Evolutionary conservation across 1,139 yeast species (phyloP), one percentile per base, ranked within the genome.

Genomic region (Magnusiomyces clavatus): DNA sequence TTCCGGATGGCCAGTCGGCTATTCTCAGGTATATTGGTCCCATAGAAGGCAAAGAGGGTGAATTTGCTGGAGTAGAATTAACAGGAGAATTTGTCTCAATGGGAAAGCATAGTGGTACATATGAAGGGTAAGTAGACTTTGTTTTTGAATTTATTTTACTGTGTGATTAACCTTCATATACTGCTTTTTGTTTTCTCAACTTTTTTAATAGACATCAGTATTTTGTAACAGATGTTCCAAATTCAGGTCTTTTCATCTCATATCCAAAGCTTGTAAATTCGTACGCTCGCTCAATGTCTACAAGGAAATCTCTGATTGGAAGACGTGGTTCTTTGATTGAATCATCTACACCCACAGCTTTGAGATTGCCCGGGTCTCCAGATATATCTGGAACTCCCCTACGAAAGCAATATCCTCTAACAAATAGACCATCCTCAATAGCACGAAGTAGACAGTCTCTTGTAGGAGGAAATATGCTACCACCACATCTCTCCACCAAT

Each of bases 61-160:
- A 75, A n/a, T 92, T 83, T 70, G 96, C 90, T 3, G 98, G 98
- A 0, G 77, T 92, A 3, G 97, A 92, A 64, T 71, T 92, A 47
- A 62, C 77, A 11, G 90, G 87, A 2, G 79, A 84, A 4, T 82
- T 83, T 19, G 71, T 75, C 1, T 62, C 62, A 4, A 73, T 80
- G 48, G 98, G 98, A 12, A 85, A 86, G 64, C 89, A 92, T 63
- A 77, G 80, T 59, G 98, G 98, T 8, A 72, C 74, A 31, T 78
- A 80, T 47, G 76, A 80, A 46, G 94, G 68, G 19, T 38, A 37
- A 11, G 52, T 44, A 4, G 14, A 10, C 24, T 0, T 67, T 89
- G 38, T 89, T 89, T 62, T 72, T 88, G 5, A 6, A 6, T 14
- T 6, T 19, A 6, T 19, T 14, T 34, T 43, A 3, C 24, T 17